phyloP scores from a whole-genome alignment of 306 rosid species.

The Corylus avellana region DNA sequence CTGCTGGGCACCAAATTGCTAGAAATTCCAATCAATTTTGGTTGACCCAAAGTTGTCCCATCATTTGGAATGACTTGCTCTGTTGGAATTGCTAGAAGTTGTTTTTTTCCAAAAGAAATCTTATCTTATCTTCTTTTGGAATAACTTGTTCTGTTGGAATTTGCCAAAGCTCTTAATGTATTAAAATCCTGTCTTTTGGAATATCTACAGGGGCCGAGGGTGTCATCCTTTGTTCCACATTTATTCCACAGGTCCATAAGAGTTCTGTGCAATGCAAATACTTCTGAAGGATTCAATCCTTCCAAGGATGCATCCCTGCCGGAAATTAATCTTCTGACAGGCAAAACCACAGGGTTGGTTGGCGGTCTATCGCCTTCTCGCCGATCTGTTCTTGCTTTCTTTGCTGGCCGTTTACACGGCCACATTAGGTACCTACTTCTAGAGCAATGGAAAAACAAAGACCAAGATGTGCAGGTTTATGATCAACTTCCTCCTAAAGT shows the following conservation, averaged over 20 bases:
- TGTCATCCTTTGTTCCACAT: slow-evolving; percentile 42
- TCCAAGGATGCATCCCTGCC: slow-evolving; percentile 57
- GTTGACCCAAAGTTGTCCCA: too few relatives aligned
- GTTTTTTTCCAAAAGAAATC: neutral
- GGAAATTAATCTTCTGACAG: slow-evolving; percentile 42
- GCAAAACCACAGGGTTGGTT: slow-evolving; percentile 32
- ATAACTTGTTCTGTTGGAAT: neutral
- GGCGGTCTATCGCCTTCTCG: slow-evolving; percentile 45
- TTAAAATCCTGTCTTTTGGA: neutral
- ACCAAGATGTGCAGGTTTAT: slow-evolving; percentile 54
- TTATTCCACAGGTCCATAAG: slow-evolving; percentile 55
- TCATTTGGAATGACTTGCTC: too few relatives aligned
- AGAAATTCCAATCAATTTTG: too few relatives aligned
- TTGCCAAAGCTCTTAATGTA: neutral
- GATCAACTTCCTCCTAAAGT: slow-evolving; percentile 39
- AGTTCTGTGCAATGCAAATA: slow-evolving; percentile 66
- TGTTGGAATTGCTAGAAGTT: neutral
- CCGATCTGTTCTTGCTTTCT: slow-evolving; percentile 59
- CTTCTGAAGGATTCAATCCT: slow-evolving; percentile 65
- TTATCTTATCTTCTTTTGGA: neutral
- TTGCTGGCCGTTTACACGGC: slow-evolving; percentile 58
- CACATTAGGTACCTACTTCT: slow-evolving; percentile 49
- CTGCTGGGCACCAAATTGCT: too few relatives aligned
- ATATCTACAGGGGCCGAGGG: slow-evolving; percentile 40
- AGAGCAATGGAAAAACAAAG: slow-evolving; percentile 51